Conservation (phyloP, 768 basidiomycete genomes). For the Tulasnella sp. region DNA sequence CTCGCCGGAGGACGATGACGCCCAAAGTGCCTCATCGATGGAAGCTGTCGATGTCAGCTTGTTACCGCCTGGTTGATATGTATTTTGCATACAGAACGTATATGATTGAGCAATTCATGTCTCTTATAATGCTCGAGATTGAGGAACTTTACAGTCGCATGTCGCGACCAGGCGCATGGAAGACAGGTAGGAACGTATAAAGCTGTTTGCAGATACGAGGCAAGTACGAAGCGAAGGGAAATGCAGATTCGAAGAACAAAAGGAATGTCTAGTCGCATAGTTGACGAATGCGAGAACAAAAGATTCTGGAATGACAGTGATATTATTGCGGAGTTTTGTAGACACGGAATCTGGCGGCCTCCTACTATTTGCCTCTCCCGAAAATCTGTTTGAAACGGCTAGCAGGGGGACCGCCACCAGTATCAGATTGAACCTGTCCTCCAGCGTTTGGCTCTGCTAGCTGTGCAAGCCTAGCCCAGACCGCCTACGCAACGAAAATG, state of each 20-base stretch:
- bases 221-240: background rate
- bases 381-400: slow-evolving; percentile 11
- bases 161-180: background rate
- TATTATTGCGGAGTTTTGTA: background rate
- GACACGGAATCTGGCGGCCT: background rate
- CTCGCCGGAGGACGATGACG: slow-evolving; percentile 40
- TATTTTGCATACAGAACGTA: background rate
- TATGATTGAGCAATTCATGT: background rate
- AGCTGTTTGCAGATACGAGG: background rate
- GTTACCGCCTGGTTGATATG: slow-evolving; percentile 79
- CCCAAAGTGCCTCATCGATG: slow-evolving; percentile 33
- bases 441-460: background rate
- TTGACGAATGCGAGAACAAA: background rate
- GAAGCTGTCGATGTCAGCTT: slow-evolving; percentile 78
- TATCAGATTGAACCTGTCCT: background rate
- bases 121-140: too few species aligned
- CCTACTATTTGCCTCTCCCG: background rate
- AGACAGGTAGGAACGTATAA: slow-evolving; percentile 1
- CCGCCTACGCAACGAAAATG: background rate
- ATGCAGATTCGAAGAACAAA: background rate
- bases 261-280: background rate
- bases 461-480: background rate
- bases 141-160: too few species aligned
- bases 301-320: background rate
- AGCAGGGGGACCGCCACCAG: background rate